These are phyloP conservation scores for Dissophora ornata DNA, from an alignment of 192 early-diverging fungal genomes.

Conservation along the genomic window DNA sequence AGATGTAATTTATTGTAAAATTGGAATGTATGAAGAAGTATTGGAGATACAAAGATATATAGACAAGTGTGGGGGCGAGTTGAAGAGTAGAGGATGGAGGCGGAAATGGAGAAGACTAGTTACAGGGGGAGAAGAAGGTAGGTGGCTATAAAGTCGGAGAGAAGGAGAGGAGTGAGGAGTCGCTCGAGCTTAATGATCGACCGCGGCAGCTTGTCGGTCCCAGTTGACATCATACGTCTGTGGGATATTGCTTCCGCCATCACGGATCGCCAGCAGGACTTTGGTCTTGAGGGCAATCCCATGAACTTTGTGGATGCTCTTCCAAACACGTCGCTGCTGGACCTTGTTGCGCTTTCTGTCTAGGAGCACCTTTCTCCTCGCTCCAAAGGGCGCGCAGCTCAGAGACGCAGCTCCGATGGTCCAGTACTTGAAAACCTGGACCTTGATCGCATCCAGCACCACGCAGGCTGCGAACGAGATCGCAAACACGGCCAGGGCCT, in stretches of 20 bases:
- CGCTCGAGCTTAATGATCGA: background rate
- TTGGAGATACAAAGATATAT: conserved; percentile 29
- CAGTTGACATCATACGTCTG: conserved; percentile 37
- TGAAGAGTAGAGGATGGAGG: background rate
- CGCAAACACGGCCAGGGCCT: conserved; percentile 63
- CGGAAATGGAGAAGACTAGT: background rate
- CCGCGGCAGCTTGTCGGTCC: conserved; percentile 19
- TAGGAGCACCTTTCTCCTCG: conserved; percentile 28
- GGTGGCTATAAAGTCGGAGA: background rate
- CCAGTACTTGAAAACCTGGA: conserved; percentile 54
- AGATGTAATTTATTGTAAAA: no score
- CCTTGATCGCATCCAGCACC: conserved; percentile 76
- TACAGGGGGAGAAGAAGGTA: background rate
- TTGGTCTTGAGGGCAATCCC: conserved; percentile 29
- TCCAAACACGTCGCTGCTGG: conserved; percentile 32
- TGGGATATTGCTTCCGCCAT: conserved; percentile 18
- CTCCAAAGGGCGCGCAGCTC: conserved; percentile 40
- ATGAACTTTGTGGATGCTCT: conserved; percentile 15
- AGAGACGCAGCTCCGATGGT: conserved; percentile 16
- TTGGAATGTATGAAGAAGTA: background rate
- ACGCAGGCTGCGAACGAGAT: conserved; percentile 68
- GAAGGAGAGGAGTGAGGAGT: background rate
- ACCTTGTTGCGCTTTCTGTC: conserved; percentile 1
- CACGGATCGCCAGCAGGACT: conserved; percentile 32
- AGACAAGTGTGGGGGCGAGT: conserved; percentile 9